Evolutionary conservation across 1,284 basidiomycete species (phyloP).

Genomic region (Anthracocystis setariae): DNA sequence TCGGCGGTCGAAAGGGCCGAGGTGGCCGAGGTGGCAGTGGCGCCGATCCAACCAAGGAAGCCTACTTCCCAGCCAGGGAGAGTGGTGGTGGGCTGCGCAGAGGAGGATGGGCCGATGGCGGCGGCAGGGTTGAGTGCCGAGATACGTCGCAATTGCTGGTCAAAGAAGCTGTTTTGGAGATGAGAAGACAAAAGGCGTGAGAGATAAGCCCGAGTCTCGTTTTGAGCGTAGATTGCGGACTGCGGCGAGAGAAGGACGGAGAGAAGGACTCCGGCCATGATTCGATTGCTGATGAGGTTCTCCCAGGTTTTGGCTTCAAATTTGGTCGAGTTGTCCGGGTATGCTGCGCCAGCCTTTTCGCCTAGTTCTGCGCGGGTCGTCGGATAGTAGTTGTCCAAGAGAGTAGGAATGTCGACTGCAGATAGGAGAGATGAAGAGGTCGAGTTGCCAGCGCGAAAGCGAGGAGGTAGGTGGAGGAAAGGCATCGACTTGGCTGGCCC

Average conservation of each 20-base stretch:
- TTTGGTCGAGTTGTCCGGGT: slow-evolving; percentile 14
- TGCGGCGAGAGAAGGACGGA: slow-evolving; percentile 37
- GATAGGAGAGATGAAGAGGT: slow-evolving; percentile 29
- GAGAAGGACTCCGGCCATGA: slow-evolving; percentile 46
- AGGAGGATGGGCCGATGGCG: slow-evolving; percentile 9
- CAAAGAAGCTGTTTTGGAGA: slow-evolving; percentile 35
- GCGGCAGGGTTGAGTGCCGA: slow-evolving; percentile 40
- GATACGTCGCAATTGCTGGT: slow-evolving; percentile 42
- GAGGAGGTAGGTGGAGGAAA: slow-evolving; percentile 49
- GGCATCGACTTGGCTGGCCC: slow-evolving; percentile 53
- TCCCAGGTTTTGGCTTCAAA: slow-evolving; percentile 44
- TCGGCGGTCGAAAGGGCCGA: slow-evolving; percentile 26
- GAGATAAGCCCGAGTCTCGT: slow-evolving; percentile 26
- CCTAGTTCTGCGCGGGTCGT: slow-evolving; percentile 40
- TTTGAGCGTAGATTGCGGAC: slow-evolving; percentile 18
- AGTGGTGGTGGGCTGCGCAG: slow-evolving; percentile 36
- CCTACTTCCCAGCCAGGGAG: slow-evolving; percentile 53
- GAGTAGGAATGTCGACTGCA: slow-evolving; percentile 33
- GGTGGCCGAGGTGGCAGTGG: slow-evolving; percentile 28
- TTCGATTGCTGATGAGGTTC: slow-evolving; percentile 31
- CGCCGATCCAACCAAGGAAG: slow-evolving; percentile 47
- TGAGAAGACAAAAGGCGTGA: slow-evolving; percentile 33
- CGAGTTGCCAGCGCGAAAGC: slow-evolving; percentile 14
- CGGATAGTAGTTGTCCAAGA: slow-evolving; percentile 53
- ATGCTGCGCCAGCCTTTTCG: slow-evolving; percentile 22